Percentiles rank a stretch among this genome's conserved stretches.
Conservation (phyloP, 352 stramenopile genomes). For the Pythium brassicae region DNA sequence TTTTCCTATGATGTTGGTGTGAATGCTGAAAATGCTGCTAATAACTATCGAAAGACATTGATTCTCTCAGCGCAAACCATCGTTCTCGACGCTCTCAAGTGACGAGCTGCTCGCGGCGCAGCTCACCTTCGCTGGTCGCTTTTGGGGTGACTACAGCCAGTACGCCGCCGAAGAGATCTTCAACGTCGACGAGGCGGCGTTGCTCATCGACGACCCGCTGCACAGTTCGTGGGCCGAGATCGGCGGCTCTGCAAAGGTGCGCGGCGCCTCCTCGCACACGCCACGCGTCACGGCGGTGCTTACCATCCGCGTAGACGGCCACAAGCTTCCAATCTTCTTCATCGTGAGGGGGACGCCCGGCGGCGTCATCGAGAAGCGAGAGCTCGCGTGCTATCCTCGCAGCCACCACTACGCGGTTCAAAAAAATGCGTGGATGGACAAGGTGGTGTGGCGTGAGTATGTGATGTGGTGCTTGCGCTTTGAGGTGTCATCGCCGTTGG, state of each 20-base stretch:
- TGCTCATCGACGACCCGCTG: constrained; percentile 17
- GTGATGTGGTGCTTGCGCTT: constrained; percentile 2
- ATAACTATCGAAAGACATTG: too few relatives aligned
- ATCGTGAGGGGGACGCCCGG: constrained; percentile 13
- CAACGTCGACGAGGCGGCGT: constrained; percentile 14
- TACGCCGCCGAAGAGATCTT: too few relatives aligned
- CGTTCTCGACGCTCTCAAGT: too few relatives aligned
- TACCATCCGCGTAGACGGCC: constrained; percentile 12
- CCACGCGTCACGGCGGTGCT: constrained; percentile 14
- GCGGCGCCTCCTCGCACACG: constrained; percentile 13
- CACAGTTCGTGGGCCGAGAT: constrained; percentile 4
- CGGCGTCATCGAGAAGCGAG: constrained; percentile 10
- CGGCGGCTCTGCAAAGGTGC: constrained; percentile 12
- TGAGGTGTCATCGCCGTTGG: constrained; percentile 1
- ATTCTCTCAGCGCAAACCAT: too few relatives aligned
- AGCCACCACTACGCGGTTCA: constrained; percentile 17
- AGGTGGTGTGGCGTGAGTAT: constrained; percentile 6
- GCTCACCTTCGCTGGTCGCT: too few relatives aligned
- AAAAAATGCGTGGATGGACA: constrained; percentile 23
- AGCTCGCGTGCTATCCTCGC: constrained; percentile 11
- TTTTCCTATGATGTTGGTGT: too few relatives aligned
- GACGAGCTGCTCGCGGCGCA: too few relatives aligned
- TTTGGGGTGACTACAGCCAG: too few relatives aligned
- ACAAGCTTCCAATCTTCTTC: constrained; percentile 20
- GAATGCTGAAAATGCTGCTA: too few relatives aligned